Percentiles rank a stretch among this genome's conserved stretches.
Conservation (phyloP, 805 yeast genomes). For the Metschnikowia hibisci region DNA sequence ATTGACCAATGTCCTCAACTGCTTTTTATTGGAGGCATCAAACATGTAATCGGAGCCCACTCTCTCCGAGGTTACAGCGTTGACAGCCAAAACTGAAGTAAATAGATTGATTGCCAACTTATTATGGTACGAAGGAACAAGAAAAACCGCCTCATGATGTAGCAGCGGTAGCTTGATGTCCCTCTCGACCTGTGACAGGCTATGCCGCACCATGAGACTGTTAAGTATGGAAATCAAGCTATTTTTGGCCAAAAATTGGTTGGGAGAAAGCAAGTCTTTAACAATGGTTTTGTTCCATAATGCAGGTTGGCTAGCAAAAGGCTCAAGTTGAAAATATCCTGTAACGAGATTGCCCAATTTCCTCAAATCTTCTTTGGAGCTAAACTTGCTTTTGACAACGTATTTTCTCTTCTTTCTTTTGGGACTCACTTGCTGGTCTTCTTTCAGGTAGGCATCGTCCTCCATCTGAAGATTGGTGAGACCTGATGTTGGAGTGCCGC, state of each 20-base stretch:
- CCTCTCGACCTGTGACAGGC: conserved; percentile 47
- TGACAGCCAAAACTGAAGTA: conserved; percentile 63
- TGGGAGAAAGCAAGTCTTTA: conserved; percentile 43
- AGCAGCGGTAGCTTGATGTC: conserved; percentile 58
- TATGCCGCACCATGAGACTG: conserved; percentile 54
- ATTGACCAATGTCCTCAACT: conserved; percentile 52
- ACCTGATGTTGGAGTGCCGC: conserved; percentile 76
- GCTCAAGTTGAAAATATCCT: conserved; percentile 55
- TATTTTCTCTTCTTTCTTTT: conserved; percentile 30
- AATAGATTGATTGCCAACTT: conserved; percentile 59
- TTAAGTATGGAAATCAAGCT: conserved; percentile 42
- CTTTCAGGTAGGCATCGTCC: background rate
- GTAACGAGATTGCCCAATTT: conserved; percentile 51
- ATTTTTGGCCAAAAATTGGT: conserved; percentile 37
- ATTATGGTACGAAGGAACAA: conserved; percentile 63
- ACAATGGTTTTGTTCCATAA: conserved; percentile 46
- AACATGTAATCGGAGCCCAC: conserved; percentile 69
- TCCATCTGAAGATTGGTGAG: conserved; percentile 54
- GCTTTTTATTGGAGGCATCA: conserved; percentile 52
- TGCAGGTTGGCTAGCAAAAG: conserved; percentile 47
- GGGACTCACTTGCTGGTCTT: conserved; percentile 4
- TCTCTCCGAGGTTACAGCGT: conserved; percentile 71
- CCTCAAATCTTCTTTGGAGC: conserved; percentile 49
- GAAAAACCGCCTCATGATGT: conserved; percentile 52
- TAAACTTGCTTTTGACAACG: conserved; percentile 46